phyloP scores from a whole-genome alignment of 1,139 yeast genomes.

The Pichiaceae sp. region DNA sequence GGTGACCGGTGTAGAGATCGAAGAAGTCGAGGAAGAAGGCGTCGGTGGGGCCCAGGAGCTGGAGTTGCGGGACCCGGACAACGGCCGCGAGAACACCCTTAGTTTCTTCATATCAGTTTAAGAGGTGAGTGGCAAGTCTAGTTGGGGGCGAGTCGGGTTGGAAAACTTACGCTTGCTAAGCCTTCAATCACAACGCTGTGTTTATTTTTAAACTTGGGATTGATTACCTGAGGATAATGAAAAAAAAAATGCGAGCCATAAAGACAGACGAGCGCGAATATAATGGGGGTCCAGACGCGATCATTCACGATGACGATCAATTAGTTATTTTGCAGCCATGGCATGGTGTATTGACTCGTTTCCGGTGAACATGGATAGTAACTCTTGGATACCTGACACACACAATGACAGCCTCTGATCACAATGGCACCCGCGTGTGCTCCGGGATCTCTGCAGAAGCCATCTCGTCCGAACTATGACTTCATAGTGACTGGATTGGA shows the following conservation, averaged over 20 bases:
- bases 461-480: too few relatives aligned
- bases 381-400: too few relatives aligned
- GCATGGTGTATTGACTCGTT: too few relatives aligned
- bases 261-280: background rate
- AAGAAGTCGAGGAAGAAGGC: background rate
- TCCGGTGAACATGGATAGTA: too few relatives aligned
- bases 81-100: conserved; percentile 16
- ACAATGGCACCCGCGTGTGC: too few relatives aligned
- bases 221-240: too few relatives aligned
- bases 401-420: too few relatives aligned
- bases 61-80: conserved; percentile 8
- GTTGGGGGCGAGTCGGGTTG: background rate
- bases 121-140: background rate
- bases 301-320: too few relatives aligned
- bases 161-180: background rate
- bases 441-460: too few relatives aligned
- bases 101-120: conserved; percentile 11
- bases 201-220: background rate
- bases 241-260: too few relatives aligned
- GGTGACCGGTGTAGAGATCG: conserved; percentile 11
- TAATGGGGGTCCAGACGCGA: conserved; percentile 11
- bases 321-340: too few relatives aligned
- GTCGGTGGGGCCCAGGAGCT: background rate
- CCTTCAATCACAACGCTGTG: background rate
- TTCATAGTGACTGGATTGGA: too few relatives aligned